Evolutionary conservation across 2,329 filamentous ascomycete species (phyloP).

Genomic region (Fusarium sp.): DNA sequence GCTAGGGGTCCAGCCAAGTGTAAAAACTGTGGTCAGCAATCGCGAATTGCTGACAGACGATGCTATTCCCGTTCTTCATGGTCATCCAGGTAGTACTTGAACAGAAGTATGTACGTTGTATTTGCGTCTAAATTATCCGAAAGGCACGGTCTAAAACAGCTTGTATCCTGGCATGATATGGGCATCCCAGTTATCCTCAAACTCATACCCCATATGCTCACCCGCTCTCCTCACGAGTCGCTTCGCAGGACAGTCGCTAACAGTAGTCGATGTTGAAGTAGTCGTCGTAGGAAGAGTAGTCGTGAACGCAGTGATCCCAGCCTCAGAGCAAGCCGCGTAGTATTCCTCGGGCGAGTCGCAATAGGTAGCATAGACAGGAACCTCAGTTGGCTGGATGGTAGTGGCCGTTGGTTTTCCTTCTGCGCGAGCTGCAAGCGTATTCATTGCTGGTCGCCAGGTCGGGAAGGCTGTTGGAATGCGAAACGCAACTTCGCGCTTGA

Average conservation of each 20-base stretch:
- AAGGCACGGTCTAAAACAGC: not conserved
- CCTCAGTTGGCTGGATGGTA: constrained; percentile 8
- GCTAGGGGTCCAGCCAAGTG: not conserved
- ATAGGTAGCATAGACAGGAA: constrained; percentile 12
- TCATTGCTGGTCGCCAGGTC: not conserved
- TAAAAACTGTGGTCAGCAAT: not conserved
- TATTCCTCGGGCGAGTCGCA: constrained; percentile 13
- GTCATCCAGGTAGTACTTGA: fast-evolving
- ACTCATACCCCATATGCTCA: not conserved
- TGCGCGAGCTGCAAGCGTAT: not conserved
- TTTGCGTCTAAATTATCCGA: too few species aligned
- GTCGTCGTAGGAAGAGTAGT: constrained; percentile 8
- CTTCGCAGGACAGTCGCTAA: not conserved
- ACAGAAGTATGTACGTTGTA: not conserved
- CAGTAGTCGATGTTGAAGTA: not conserved
- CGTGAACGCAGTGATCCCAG: not conserved
- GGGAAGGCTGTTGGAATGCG: constrained; percentile 7
- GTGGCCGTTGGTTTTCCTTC: not conserved
- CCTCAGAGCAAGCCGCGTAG: constrained; percentile 16
- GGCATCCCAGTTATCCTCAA: not conserved
- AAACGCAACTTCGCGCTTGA: not conserved
- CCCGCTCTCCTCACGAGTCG: not conserved
- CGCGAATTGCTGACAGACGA: not conserved
- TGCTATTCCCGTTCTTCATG: not conserved
- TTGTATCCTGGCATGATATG: not conserved